Evolutionary conservation across 805 yeast genomes (phyloP).

Genomic region (Torulaspora microellipsoides): DNA sequence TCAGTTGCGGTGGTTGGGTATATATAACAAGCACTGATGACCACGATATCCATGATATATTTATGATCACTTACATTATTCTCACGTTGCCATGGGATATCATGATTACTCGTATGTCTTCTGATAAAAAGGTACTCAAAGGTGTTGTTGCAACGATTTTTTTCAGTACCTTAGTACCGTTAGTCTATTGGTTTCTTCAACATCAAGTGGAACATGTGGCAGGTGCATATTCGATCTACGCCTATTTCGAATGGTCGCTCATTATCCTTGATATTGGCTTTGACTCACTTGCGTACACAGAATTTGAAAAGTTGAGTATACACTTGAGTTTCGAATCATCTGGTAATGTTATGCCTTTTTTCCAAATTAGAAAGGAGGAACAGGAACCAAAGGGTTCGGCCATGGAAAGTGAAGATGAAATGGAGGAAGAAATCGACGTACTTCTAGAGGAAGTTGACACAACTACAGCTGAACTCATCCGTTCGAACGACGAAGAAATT

Average conservation of each 20-base stretch:
- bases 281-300: slow-evolving; percentile 73
- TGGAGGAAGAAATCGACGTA: slow-evolving; percentile 1
- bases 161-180: slow-evolving; percentile 70
- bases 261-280: slow-evolving; percentile 79
- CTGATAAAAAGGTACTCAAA: slow-evolving; percentile 43
- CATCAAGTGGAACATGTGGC: slow-evolving; percentile 83
- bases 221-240: slow-evolving; percentile 95
- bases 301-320: slow-evolving; percentile 61
- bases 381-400: slow-evolving; percentile 1
- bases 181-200: slow-evolving; percentile 84
- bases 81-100: slow-evolving; percentile 90
- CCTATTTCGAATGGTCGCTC: slow-evolving; percentile 91
- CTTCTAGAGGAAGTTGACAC: slow-evolving; percentile 3
- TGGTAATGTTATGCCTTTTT: slow-evolving; percentile 21
- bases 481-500: slow-evolving; percentile 18
- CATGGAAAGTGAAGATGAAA: background rate
- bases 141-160: slow-evolving; percentile 54
- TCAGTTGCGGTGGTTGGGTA: slow-evolving; percentile 98
- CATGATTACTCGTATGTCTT: slow-evolving; percentile 47
- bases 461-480: slow-evolving; percentile 4
- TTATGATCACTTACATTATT: slow-evolving; percentile 87
- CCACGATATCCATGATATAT: slow-evolving; percentile 92
- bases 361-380: slow-evolving; percentile 6
- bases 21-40: slow-evolving; percentile 96
- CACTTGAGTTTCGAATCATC: slow-evolving; percentile 17